These are phyloP conservation scores for Trichoderma asperelloides DNA, from an alignment of 495 filamentous ascomycete genomes.

Conservation along the genomic window DNA sequence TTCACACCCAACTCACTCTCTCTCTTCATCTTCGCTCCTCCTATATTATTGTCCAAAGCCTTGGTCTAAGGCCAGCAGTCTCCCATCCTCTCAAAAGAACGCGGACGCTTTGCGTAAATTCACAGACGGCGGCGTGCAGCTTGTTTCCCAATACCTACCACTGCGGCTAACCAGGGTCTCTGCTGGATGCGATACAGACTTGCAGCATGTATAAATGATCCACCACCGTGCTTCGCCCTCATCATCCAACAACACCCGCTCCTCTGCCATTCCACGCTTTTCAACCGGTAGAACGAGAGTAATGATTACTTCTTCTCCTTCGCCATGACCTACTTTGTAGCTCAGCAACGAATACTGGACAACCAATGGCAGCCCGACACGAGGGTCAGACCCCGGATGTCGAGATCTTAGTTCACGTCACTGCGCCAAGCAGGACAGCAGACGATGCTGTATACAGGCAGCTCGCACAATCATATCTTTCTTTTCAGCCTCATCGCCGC, in stretches of 20 bases:
- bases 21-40: too few relatives aligned
- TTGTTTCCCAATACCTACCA: neutral
- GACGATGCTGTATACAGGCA: conserved; percentile 58
- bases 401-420: conserved; percentile 63
- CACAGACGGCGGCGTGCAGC: neutral
- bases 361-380: conserved; percentile 12
- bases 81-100: neutral
- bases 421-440: conserved; percentile 48
- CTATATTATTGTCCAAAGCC: too few relatives aligned
- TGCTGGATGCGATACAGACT: neutral
- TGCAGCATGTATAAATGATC: neutral
- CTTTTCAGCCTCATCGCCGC: conserved; percentile 37
- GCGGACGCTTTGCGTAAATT: neutral
- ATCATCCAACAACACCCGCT: too few relatives aligned
- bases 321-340: conserved; percentile 7
- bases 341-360: conserved; percentile 15
- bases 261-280: neutral
- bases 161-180: neutral
- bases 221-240: neutral
- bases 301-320: neutral
- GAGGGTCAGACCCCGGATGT: conserved; percentile 18
- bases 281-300: neutral
- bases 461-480: conserved; percentile 51
- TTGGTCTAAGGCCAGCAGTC: too few relatives aligned
- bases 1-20: too few relatives aligned